Conservation (phyloP, 2,329 filamentous ascomycete species). For the Ceratocystis smalleyi region DNA sequence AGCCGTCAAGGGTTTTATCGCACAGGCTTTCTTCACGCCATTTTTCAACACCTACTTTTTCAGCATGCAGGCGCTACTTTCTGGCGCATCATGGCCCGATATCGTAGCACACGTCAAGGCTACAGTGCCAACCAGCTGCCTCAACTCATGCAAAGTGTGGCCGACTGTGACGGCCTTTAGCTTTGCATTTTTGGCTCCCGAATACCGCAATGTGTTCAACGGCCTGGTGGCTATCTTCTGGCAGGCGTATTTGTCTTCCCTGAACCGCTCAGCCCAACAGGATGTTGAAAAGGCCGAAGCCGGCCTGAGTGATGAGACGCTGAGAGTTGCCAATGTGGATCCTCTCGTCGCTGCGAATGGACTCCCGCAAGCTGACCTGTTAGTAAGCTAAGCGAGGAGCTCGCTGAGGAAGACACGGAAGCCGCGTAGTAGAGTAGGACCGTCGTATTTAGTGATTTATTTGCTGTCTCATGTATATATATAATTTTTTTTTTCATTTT, state of each 20-base stretch:
- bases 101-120: slow-evolving; percentile 54
- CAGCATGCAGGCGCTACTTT: slow-evolving; percentile 58
- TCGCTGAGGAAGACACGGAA: neutral
- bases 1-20: slow-evolving; percentile 60
- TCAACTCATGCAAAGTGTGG: slow-evolving; percentile 78
- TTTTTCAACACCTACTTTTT: slow-evolving; percentile 76
- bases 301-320: neutral
- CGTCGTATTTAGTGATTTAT: neutral
- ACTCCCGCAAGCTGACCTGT: neutral
- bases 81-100: slow-evolving; percentile 48
- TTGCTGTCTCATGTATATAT: neutral
- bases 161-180: slow-evolving; percentile 72
- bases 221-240: slow-evolving; percentile 70
- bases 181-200: slow-evolving; percentile 66
- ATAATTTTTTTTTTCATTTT: neutral
- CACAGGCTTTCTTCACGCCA: slow-evolving; percentile 68
- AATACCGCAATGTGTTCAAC: slow-evolving; percentile 67
- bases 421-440: neutral
- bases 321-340: neutral
- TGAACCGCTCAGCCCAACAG: slow-evolving; percentile 59
- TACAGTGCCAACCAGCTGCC: slow-evolving; percentile 60
- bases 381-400: neutral
- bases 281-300: slow-evolving; percentile 19
- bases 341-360: neutral
- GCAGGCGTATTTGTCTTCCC: slow-evolving; percentile 77